Evolutionary conservation across 768 basidiomycete genomes (phyloP).

Genomic region (Mycena amicta): DNA sequence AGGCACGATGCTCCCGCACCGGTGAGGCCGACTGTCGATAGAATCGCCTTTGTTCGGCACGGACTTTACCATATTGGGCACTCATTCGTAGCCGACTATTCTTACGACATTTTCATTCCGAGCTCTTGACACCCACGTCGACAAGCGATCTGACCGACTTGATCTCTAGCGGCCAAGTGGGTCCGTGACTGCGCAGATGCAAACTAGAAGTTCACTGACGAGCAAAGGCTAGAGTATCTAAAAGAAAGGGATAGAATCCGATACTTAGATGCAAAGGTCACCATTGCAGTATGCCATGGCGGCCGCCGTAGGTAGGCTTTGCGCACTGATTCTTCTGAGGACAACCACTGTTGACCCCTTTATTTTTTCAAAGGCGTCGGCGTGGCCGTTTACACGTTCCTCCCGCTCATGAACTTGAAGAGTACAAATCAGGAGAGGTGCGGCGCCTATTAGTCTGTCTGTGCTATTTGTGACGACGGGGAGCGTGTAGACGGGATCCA

Average conservation of each 20-base stretch:
- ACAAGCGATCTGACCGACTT: background rate
- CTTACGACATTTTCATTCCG: background rate
- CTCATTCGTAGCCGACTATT: background rate
- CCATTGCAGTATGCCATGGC: conserved; percentile 57
- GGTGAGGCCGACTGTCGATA: background rate
- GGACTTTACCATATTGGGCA: background rate
- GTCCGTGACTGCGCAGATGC: background rate
- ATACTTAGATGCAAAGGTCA: conserved; percentile 14
- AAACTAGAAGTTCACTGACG: background rate
- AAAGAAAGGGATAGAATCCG: too few relatives aligned
- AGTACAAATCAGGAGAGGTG: too few relatives aligned
- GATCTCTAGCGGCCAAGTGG: background rate
- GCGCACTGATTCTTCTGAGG: too few relatives aligned
- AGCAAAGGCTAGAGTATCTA: too few relatives aligned
- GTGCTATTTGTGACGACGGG: background rate
- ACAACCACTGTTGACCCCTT: too few relatives aligned
- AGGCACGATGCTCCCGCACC: background rate
- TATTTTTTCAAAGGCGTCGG: conserved; percentile 16
- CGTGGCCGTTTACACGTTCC: conserved; percentile 16
- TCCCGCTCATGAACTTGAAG: conserved; percentile 13
- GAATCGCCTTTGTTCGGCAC: background rate
- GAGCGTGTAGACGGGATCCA: background rate
- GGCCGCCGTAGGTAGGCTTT: conserved; percentile 52
- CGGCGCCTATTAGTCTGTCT: too few relatives aligned
- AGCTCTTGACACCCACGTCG: background rate